Conservation (phyloP, 768 basidiomycete genomes). For the Serendipita indica region DNA sequence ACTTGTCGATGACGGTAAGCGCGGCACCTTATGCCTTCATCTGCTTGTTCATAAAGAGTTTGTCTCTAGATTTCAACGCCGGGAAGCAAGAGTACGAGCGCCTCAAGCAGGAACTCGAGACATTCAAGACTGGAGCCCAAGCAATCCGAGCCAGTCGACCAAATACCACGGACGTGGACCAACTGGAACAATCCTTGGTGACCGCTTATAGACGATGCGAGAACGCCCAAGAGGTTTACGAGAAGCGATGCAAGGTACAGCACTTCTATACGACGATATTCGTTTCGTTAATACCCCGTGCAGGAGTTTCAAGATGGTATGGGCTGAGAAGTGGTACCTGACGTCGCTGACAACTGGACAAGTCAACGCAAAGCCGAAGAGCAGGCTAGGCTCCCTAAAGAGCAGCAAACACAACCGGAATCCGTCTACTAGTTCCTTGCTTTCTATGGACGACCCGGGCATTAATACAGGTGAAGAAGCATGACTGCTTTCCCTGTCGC, state of each 20-base stretch:
- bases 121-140: neutral
- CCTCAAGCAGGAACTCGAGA: neutral
- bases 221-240: neutral
- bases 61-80: neutral
- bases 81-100: neutral
- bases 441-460: slow-evolving; percentile 7
- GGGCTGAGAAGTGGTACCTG: neutral
- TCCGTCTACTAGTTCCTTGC: neutral
- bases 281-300: neutral
- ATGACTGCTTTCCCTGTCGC: neutral
- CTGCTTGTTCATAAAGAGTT: neutral
- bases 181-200: neutral
- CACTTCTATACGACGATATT: neutral
- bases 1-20: neutral
- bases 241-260: slow-evolving; percentile 3
- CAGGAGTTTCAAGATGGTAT: slow-evolving; percentile 1
- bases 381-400: neutral
- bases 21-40: neutral
- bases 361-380: slow-evolving; percentile 1
- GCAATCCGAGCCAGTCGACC: neutral
- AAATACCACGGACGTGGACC: neutral
- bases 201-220: slow-evolving; percentile 1
- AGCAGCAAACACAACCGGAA: neutral
- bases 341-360: neutral
- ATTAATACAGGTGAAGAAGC: neutral